Percentiles rank a stretch among this genome's conserved stretches.
Evolutionary conservation across 139 green algal genomes (phyloP).

Genomic region (Chlamydomonas incerta): DNA sequence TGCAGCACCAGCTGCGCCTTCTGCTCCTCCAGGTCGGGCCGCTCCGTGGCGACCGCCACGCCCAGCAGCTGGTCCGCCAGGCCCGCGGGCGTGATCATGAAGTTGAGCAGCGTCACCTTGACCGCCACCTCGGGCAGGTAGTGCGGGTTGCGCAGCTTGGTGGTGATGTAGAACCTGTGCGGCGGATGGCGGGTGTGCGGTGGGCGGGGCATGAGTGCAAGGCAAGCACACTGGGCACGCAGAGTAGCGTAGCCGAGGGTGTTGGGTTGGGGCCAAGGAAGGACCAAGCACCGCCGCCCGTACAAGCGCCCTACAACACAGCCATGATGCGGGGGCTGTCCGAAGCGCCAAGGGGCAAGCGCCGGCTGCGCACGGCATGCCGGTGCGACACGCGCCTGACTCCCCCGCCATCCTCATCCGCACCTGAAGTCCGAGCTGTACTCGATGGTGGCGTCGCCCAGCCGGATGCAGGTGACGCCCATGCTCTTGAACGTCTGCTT

Average conservation of each 20-base stretch:
- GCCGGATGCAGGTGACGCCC: slow-evolving; percentile 74
- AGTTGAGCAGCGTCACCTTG: slow-evolving; percentile 87
- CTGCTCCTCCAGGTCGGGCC: slow-evolving; percentile 85
- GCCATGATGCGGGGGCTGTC: too few species aligned
- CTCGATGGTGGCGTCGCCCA: slow-evolving; percentile 77
- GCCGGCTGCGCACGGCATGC: too few species aligned
- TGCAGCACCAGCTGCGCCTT: slow-evolving; percentile 76
- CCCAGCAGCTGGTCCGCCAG: slow-evolving; percentile 83
- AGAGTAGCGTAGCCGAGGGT: too few species aligned
- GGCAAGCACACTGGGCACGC: too few species aligned
- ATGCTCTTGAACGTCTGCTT: slow-evolving; percentile 79
- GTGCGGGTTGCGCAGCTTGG: slow-evolving; percentile 66
- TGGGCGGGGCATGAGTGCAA: too few species aligned
- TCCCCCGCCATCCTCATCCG: too few species aligned
- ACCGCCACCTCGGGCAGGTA: slow-evolving; percentile 81
- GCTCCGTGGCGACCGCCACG: slow-evolving; percentile 79
- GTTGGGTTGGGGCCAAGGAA: too few species aligned
- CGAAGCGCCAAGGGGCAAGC: too few species aligned
- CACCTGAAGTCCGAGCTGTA: slow-evolving; percentile 76
- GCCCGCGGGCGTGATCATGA: slow-evolving; percentile 84
- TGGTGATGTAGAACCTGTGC: slow-evolving; percentile 85
- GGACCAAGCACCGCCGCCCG: too few species aligned
- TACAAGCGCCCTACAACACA: too few species aligned
- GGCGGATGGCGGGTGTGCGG: too few species aligned
- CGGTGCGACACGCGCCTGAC: too few species aligned